These are phyloP conservation scores for Smittium mucronatum DNA, from an alignment of 371 early-diverging fungal genomes.

Conservation along the genomic window DNA sequence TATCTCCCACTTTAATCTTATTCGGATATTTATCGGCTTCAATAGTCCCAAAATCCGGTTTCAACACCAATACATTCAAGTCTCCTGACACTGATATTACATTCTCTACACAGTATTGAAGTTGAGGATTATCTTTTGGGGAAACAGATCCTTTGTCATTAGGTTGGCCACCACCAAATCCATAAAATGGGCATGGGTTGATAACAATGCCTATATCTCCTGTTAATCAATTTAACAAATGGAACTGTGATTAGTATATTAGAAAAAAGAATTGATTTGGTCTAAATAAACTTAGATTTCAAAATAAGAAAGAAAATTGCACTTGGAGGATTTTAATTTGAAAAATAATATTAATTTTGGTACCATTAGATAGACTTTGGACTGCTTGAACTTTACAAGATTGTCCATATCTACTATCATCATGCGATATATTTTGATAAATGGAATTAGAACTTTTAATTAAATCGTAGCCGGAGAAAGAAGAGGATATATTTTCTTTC, in stretches of 20 bases:
- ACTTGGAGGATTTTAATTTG: not conserved
- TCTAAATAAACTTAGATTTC: no score
- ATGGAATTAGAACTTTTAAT: not conserved
- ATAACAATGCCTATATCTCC: not conserved
- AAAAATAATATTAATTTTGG: not conserved
- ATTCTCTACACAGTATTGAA: slow-evolving; percentile 14
- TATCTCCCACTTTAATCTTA: slow-evolving; percentile 21
- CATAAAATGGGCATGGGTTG: not conserved
- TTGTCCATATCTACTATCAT: no score
- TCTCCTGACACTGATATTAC: slow-evolving; percentile 8
- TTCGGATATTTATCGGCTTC: slow-evolving; percentile 6
- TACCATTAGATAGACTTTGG: not conserved
- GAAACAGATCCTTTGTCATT: slow-evolving; percentile 2
- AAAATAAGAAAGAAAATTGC: not conserved
- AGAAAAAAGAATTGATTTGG: no score
- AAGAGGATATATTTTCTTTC: not conserved
- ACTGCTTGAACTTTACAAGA: not conserved
- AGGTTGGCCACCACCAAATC: slow-evolving; percentile 6
- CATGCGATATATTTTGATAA: no score
- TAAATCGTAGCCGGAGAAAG: not conserved
- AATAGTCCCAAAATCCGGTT: not conserved
- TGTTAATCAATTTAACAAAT: not conserved
- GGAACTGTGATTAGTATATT: not conserved
- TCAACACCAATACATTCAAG: not conserved
- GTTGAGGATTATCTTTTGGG: not conserved